Evolutionary conservation across 169 alveolate genomes (phyloP).

Genomic region (Theileria orientalis): DNA sequence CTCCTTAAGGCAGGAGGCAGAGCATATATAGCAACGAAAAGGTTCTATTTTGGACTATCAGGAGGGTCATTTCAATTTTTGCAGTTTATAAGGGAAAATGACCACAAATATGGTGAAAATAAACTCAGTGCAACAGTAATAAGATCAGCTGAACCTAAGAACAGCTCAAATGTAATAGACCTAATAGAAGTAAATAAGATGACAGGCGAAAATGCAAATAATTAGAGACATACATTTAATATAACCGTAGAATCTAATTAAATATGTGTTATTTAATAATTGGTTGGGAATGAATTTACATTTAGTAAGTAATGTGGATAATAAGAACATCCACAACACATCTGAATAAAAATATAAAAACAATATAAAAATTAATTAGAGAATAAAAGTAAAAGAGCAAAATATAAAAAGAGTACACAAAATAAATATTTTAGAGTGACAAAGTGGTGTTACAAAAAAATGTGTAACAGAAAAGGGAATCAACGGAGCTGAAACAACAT

Average conservation of each 20-base stretch:
- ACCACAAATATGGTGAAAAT: not conserved
- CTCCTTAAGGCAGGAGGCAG: conserved; percentile 30
- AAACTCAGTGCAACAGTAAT: conserved; percentile 18
- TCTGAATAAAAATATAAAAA: not conserved
- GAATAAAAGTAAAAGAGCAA: not conserved
- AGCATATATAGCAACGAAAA: conserved; percentile 62
- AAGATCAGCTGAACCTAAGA: conserved; percentile 15
- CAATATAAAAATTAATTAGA: conserved; percentile 7
- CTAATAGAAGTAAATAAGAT: conserved; percentile 19
- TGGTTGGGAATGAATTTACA: not conserved
- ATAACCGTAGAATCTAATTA: not conserved
- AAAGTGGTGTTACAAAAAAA: not conserved
- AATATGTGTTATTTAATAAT: not conserved
- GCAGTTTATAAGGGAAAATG: not conserved
- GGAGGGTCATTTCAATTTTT: conserved; percentile 63
- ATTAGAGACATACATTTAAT: not conserved
- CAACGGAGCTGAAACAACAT: too few species aligned
- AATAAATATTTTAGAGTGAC: not conserved
- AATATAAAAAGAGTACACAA: not conserved
- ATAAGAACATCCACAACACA: conserved; percentile 1
- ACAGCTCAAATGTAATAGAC: conserved; percentile 54
- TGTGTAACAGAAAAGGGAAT: not conserved
- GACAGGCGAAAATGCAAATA: not conserved
- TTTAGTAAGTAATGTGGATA: not conserved
- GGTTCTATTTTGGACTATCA: conserved; percentile 61